These are phyloP conservation scores for Trichoderma atroviride DNA, from an alignment of 2,329 filamentous ascomycete genomes.

Conservation along the genomic window DNA sequence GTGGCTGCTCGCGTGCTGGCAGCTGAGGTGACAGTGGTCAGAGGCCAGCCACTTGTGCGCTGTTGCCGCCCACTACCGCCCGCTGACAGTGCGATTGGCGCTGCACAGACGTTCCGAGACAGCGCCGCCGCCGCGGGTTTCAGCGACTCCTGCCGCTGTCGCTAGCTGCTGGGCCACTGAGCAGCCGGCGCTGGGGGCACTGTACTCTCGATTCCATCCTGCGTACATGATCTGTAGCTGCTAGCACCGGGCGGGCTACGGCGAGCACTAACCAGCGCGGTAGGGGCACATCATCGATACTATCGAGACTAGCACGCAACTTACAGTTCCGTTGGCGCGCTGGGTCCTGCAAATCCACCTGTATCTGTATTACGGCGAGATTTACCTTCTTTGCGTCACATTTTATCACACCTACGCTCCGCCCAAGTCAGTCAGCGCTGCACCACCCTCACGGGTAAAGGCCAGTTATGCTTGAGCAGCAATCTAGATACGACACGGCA, in stretches of 20 bases:
- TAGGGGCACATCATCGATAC: constrained; percentile 7
- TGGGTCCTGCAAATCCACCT: constrained; percentile 6
- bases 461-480: constrained; percentile 6
- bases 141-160: constrained; percentile 11
- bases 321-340: constrained; percentile 14
- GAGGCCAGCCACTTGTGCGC: constrained; percentile 15
- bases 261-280: not conserved
- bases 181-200: not conserved
- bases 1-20: constrained; percentile 27
- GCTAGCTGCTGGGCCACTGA: not conserved
- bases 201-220: not conserved
- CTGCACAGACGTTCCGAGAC: constrained; percentile 15
- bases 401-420: not conserved
- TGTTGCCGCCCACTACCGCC: not conserved
- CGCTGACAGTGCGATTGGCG: not conserved
- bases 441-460: constrained; percentile 3
- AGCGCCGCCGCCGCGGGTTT: constrained; percentile 7
- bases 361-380: constrained; percentile 14
- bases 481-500: constrained; percentile 5
- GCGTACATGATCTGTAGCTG: not conserved
- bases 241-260: not conserved
- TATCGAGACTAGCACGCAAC: not conserved
- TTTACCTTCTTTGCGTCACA: constrained; percentile 16
- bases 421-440: not conserved
- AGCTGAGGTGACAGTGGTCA: constrained; percentile 24